Base-by-base conservation (phyloP, 768 basidiomycete genomes). In the Rossbeevera mucosa region DNA sequence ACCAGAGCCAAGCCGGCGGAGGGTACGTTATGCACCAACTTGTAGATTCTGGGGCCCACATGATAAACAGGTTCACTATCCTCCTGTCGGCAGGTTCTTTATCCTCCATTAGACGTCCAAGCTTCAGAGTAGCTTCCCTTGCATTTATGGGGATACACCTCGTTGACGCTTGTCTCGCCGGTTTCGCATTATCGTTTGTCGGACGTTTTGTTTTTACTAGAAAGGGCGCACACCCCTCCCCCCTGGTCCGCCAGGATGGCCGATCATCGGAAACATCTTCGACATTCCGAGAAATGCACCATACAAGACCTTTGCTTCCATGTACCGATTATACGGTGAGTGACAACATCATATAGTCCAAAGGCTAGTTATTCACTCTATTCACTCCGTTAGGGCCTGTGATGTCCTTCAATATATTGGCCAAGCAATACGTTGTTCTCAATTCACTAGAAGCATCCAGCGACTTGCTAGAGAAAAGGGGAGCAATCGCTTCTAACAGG, bases 211-310 rank as follows among this genome's bases (percentile, higher is more conserved):
- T 40, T 7, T 24, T 25, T 22, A 36, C 29, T 22, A 36, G 18
- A 14, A 48, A 9, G 26, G 38, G 3, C 7, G 4, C 20, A 4
- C 54, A 4, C 54, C 41, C 0, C 49, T 45, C 20, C 60, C 53
- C 4, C 61, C 52, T 11, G 57, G 60, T 2, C 60, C 60, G 0
- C 12, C 30, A 13, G 57, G 53, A 22, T 54, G 51, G 42, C 80
- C 73, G 5, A 28, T 83, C 6, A 65, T 83, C 40, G 81, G 82
- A 26, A 82, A 82, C 55, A 59, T 79, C 7, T 61, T 80, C n/a
- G 80, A 83, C 53, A 75, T 83, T 72, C 81, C 80, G 24, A 65
- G 66, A 13, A 67, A 73, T 33, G 66, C 71, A 43, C 75, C 77
- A 51, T 81, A 80, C 77, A 51, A 77, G 16, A 77, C 76, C 0